Percentiles rank a stretch among this genome's conserved stretches.
Evolutionary conservation across 1,284 basidiomycete species (phyloP).

Genomic region (Trichosporon faecale): DNA sequence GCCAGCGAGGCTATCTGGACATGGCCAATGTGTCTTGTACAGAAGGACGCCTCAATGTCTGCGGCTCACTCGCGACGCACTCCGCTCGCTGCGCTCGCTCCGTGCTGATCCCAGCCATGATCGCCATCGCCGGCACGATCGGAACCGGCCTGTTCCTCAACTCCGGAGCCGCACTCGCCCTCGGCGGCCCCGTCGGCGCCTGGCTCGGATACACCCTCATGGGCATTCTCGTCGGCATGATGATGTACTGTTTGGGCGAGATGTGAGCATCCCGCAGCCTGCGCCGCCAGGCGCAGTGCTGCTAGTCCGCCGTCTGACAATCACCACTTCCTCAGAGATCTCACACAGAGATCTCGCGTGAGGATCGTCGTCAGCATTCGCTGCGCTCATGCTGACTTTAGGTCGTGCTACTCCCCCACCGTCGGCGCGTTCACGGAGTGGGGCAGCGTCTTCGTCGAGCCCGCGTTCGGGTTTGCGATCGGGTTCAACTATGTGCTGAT

Average conservation of each 20-base stretch:
- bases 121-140: slow-evolving; percentile 54
- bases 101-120: slow-evolving; percentile 30
- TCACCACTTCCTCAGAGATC: no score
- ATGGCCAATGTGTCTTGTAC: no score
- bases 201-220: slow-evolving; percentile 26
- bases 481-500: slow-evolving; percentile 11
- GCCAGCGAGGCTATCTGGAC: no score
- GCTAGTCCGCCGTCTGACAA: no score
- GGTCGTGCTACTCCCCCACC: slow-evolving; percentile 25
- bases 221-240: slow-evolving; percentile 19
- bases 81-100: background rate
- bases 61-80: no score
- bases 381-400: background rate
- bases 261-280: slow-evolving; percentile 10
- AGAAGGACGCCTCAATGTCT: no score
- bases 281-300: background rate
- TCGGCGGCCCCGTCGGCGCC: slow-evolving; percentile 53
- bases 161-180: slow-evolving; percentile 8
- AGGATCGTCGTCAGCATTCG: no score
- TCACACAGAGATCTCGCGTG: no score
- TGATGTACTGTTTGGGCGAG: slow-evolving; percentile 24
- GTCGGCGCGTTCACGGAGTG: slow-evolving; percentile 26
- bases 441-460: slow-evolving; percentile 24
- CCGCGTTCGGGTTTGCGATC: slow-evolving; percentile 22
- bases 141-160: slow-evolving; percentile 17